Evolutionary conservation across 2,329 filamentous ascomycete genomes (phyloP), one percentile per base, ranked within the genome.

Genomic region (Hirsutella rhossiliensis): DNA sequence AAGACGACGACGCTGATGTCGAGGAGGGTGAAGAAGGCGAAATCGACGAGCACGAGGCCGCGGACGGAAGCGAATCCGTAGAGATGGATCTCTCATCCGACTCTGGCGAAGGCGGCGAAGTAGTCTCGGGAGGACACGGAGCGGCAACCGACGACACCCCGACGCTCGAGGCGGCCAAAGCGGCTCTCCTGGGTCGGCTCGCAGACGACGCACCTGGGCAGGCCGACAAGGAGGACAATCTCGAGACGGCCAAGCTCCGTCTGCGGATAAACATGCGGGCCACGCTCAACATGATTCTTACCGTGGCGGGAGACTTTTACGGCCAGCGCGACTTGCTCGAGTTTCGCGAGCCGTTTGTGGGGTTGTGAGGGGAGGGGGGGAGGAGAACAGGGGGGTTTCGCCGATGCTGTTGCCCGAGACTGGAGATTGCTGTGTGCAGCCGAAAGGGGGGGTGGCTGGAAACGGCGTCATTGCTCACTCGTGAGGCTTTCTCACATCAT

Each of bases 281-380:
- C n/a, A 88, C 87, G 36, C 70, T 96, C 30, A 89, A 94, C 63
- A 94, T 94, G 87, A 86, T 96, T 43, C 69, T 96, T 52, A 92
- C 86, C 0, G 74, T 96, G 31, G 82, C 84, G 40, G 89, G 87
- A 54, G 88, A 95, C 63, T 79, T 85, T 51, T 97, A 89, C 63
- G 88, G 90, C 1, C 90, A 97, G 64, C 74, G 82, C 50, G 90
- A 97, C 62, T 64, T 96, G 49, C 72, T 96, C 41, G 79, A 84
- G 54, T 84, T 82, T 48, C 76, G 87, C 46, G 76, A 82, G 48
- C 75, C 75, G 4, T 80, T 78, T 53, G 64, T 69, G 19, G 64
- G 65, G 30, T 58, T 70, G 52, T 68, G 62, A 59, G 46, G 15
- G 4, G 4, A 19, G 18, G 8, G 5, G 18, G 11, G 30, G 20